Percentiles rank a stretch among this genome's conserved stretches.
Conservation (phyloP, 2,329 filamentous ascomycete species). For the Penicillium sp. region DNA sequence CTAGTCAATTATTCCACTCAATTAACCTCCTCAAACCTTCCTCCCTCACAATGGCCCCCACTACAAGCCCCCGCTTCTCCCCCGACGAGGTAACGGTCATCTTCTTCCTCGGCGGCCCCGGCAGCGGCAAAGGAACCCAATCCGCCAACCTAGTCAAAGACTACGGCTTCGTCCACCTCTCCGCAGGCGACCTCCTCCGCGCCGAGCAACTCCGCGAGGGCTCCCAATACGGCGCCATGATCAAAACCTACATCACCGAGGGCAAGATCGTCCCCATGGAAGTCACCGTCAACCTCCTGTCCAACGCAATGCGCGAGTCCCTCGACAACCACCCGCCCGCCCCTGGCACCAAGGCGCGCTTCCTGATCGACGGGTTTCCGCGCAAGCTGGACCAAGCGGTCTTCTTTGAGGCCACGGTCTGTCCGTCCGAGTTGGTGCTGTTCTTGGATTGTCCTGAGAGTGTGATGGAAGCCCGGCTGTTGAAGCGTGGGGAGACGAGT, state of each 20-base stretch:
- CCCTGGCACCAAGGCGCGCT: slow-evolving; percentile 61
- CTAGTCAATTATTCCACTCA: not conserved
- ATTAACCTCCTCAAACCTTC: not conserved
- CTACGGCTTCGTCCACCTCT: slow-evolving; percentile 91
- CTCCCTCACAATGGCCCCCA: slow-evolving; percentile 30
- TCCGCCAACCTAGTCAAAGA: slow-evolving; percentile 83
- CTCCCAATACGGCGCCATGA: slow-evolving; percentile 87
- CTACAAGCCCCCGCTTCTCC: slow-evolving; percentile 70
- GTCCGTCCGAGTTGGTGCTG: slow-evolving; percentile 78
- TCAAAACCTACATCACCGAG: slow-evolving; percentile 90
- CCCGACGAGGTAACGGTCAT: slow-evolving; percentile 82
- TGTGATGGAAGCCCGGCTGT: slow-evolving; percentile 78
- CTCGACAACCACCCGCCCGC: slow-evolving; percentile 53
- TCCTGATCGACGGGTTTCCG: slow-evolving; percentile 82
- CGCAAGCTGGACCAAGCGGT: slow-evolving; percentile 95
- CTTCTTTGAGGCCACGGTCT: slow-evolving; percentile 89
- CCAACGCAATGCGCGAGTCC: slow-evolving; percentile 83
- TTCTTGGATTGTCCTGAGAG: slow-evolving; percentile 94
- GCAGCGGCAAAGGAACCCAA: slow-evolving; percentile 95
- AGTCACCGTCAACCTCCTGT: slow-evolving; percentile 88
- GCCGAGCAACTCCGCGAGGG: slow-evolving; percentile 88
- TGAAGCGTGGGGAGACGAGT: slow-evolving; percentile 90
- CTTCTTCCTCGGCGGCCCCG: slow-evolving; percentile 94
- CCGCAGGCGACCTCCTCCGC: slow-evolving; percentile 87
- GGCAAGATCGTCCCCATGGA: slow-evolving; percentile 99